phyloP scores from a whole-genome alignment of 768 basidiomycete genomes.

The Pluteus cervinus region DNA sequence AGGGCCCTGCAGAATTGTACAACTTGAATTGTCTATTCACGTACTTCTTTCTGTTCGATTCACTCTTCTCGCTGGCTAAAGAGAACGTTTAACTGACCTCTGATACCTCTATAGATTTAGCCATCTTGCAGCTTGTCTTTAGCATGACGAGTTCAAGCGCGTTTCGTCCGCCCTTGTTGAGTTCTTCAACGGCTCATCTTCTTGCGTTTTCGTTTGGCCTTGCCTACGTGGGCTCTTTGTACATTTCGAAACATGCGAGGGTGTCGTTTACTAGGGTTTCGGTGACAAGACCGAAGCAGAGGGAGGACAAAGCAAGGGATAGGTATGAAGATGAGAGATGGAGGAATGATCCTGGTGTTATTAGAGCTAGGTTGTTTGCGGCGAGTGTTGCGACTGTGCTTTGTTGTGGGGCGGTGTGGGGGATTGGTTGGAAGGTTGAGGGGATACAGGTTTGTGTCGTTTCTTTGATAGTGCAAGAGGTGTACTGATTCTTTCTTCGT shows the following conservation, averaged over 20 bases:
- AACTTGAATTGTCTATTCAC: too few relatives aligned
- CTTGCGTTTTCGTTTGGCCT: constrained; percentile 5
- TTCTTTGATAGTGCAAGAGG: background rate
- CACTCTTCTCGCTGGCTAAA: too few relatives aligned
- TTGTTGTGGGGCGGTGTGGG: constrained; percentile 47
- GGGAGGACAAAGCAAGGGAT: constrained; percentile 16
- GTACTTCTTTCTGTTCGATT: too few relatives aligned
- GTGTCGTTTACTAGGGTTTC: background rate
- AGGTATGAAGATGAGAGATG: constrained; percentile 39
- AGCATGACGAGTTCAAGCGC: too few relatives aligned
- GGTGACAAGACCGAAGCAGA: background rate
- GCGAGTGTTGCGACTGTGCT: constrained; percentile 57
- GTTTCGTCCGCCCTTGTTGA: too few relatives aligned
- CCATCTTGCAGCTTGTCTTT: too few relatives aligned
- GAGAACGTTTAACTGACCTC: too few relatives aligned
- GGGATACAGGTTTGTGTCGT: constrained; percentile 14
- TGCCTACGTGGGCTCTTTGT: constrained; percentile 5
- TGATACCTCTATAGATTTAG: too few relatives aligned
- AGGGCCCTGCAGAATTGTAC: too few relatives aligned
- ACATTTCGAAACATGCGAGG: constrained; percentile 4
- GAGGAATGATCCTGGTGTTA: constrained; percentile 83
- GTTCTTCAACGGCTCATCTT: constrained; percentile 5
- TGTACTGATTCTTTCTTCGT: background rate
- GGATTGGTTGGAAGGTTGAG: constrained; percentile 30
- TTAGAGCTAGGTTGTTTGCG: constrained; percentile 69